Base-by-base conservation (phyloP, 106 monocot species). In the Phalaenopsis aphrodite region DNA sequence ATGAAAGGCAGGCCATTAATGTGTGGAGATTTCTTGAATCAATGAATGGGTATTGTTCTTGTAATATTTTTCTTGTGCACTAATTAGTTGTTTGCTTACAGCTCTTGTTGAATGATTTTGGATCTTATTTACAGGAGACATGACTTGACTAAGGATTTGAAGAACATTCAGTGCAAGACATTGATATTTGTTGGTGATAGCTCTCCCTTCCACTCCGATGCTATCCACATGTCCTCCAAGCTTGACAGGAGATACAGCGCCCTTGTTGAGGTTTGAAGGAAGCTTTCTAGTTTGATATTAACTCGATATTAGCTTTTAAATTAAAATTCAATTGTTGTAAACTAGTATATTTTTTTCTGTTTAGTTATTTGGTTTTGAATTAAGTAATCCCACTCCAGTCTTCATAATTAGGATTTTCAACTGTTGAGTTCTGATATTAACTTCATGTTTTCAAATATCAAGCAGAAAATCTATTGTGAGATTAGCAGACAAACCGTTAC, bases 181-280 rank as follows among this genome's bases (percentile, higher is more conserved):
- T 75, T 95, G 66, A 88, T 95, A 76, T 92, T 92, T 77, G 90
- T 92, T 45, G 94, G 94, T 2, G 90, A 92, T 41, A 74, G 83
- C 80, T 95, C 91, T 55, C 90, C 87, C 3, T 92, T 90, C 78
- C 87, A 88, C 77, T 87, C 87, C 3, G 92, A 95, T n/a, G 87
- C 94, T 39, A 77, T 88, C 55, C 85, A 88, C 76, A 92, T 95
- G 94, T 57, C 77, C 7, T 84, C 92, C 38, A 92, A 92, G 76
- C 61, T 95, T 36, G 88, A 95, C 77, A 85, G 87, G 75, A 88
- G 91, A 91, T 89, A 87, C 76, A 87, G 88, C 55, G 94, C 89
- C 11, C 79, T 94, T 75, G 90, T 91, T 46, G 91, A 91, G 91
- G 94, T 94, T 75, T 12, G 12, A 52, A 52, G 52, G 12, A 30